These are phyloP conservation scores for Onygena corvina DNA, from an alignment of 2,329 filamentous ascomycete species.

Conservation along the genomic window DNA sequence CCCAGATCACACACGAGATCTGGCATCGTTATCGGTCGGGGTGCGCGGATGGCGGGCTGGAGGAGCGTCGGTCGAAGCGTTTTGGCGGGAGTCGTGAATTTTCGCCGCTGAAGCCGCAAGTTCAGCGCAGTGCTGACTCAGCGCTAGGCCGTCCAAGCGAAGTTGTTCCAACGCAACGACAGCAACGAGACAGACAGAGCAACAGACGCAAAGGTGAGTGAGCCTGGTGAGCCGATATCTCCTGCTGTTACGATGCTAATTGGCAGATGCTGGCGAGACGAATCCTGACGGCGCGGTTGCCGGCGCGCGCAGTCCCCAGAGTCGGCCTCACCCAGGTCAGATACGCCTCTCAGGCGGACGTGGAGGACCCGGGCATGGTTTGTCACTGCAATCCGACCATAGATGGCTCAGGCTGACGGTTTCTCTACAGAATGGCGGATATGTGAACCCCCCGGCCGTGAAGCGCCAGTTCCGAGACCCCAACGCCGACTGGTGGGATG, in stretches of 20 bases:
- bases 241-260: background rate
- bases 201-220: background rate
- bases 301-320: conserved; percentile 23
- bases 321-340: conserved; percentile 27
- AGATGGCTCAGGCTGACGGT: background rate
- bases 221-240: background rate
- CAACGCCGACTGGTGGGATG: conserved; percentile 90
- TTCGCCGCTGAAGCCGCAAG: conserved; percentile 19
- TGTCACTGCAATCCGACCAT: background rate
- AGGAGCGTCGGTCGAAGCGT: conserved; percentile 22
- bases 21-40: conserved; percentile 35
- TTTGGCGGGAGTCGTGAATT: conserved; percentile 32
- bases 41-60: conserved; percentile 30
- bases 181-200: background rate
- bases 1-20: conserved; percentile 28
- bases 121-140: too few species aligned
- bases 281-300: conserved; percentile 31
- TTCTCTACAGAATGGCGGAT: conserved; percentile 34
- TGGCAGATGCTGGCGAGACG: conserved; percentile 36
- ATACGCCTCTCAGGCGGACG: conserved; percentile 28
- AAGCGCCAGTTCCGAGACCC: conserved; percentile 92
- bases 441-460: conserved; percentile 44
- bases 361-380: conserved; percentile 37
- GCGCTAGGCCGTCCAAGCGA: too few species aligned
- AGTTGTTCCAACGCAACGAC: too few species aligned